These are phyloP conservation scores for Populus pruinosa DNA, from an alignment of 345 rosid genomes.

Conservation along the genomic window DNA sequence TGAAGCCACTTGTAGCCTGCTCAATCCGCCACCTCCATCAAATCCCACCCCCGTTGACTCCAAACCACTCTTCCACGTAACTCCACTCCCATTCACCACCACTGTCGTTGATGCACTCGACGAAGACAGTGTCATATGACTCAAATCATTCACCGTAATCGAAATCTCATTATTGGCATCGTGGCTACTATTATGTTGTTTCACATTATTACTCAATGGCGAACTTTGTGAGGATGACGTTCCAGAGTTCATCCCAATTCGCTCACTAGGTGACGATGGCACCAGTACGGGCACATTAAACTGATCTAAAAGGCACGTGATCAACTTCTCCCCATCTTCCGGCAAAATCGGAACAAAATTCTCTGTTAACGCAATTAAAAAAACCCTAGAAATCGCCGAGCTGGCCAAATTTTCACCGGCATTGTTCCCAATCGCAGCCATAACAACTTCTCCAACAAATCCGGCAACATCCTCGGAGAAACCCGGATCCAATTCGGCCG, in stretches of 20 bases:
- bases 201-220: constrained; percentile 42
- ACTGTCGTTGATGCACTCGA: constrained; percentile 18
- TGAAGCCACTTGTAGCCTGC: constrained; percentile 58
- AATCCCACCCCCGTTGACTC: constrained; percentile 37
- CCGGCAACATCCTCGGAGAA: constrained; percentile 65
- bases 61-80: constrained; percentile 53
- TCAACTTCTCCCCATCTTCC: constrained; percentile 65
- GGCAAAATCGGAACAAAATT: constrained; percentile 62
- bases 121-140: constrained; percentile 38
- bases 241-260: constrained; percentile 41
- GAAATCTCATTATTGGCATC: constrained; percentile 35
- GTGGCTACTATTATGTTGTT: constrained; percentile 19
- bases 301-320: constrained; percentile 64
- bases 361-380: constrained; percentile 64
- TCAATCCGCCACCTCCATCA: constrained; percentile 46
- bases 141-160: constrained; percentile 54
- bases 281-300: constrained; percentile 34
- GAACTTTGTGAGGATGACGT: constrained; percentile 72
- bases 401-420: constrained; percentile 41
- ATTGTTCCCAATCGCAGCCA: constrained; percentile 37
- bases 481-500: constrained; percentile 51
- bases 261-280: constrained; percentile 46
- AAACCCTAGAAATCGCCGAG: constrained; percentile 51
- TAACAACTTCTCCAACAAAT: constrained; percentile 61
- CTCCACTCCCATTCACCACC: constrained; percentile 55